Evolutionary conservation across 768 basidiomycete genomes (phyloP), one percentile per base, ranked within the genome.

Genomic region (Mrakia hoshinonis): DNA sequence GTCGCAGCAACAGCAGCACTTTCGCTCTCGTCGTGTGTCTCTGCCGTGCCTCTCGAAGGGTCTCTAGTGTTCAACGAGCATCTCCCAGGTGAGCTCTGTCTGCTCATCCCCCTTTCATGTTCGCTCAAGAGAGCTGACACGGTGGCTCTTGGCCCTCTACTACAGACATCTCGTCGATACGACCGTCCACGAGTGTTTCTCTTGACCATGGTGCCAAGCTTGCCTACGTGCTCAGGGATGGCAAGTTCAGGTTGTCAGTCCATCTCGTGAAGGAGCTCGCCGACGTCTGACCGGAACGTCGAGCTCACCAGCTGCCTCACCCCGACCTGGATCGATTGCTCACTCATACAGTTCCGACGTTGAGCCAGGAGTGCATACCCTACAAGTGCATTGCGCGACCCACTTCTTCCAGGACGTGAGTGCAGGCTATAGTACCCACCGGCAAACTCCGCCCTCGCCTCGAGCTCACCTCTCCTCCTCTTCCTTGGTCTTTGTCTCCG

Each of bases 361-460:
- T 2, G 48, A 66, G 15, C 65, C 65, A 34, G 65, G 65, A 49
- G 31, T 66, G 11, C 65, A 66, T 22, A 66, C 65, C 12, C 29
- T 66, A 3, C 65, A 66, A 15, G 65, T 66, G 24, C 65, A 47
- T 9, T 66, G 43, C 3, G 51, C 47, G 4, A 49, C 65, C 18
- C 65, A 66, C 29, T 22, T 20, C 47, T 66, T 66, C 65, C 65
- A 48, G 18, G 65, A 66, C 10, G 65, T 66, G 20, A 10, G 65
- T 49, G 4, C 46, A 6, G 2, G 13, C 24, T 48, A n/a, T 34
- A 20, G 9, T 20, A n/a, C 12, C 6, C 11, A 31, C 26, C 48
- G 10, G 6, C 39, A n/a, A 46, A n/a, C 48, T n/a, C n/a, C 39
- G 43, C 38, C 38, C 15, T 63, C 24, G 1, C 22, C 22, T 65